A percentile compares a stretch with the other conserved stretches of the same genome.
These are phyloP conservation scores for Penstemon eatonii DNA, from an alignment of 257 asterid genomes.

Conservation along the genomic window DNA sequence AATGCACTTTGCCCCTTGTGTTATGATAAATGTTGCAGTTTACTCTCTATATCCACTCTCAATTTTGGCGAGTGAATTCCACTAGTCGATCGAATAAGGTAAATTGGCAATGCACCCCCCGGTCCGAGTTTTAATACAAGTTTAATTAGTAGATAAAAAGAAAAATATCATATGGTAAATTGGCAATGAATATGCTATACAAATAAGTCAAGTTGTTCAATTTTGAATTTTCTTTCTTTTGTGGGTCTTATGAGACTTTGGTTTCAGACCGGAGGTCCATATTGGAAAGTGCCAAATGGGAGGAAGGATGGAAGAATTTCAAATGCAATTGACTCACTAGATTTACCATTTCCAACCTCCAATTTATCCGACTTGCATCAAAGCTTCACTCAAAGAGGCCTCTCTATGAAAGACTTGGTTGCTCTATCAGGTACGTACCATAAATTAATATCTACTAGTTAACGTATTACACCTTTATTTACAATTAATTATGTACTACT, in stretches of 20 bases:
- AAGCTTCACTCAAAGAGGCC: constrained; percentile 84
- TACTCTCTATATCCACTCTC: too few relatives aligned
- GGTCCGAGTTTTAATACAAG: too few relatives aligned
- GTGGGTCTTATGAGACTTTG: neutral
- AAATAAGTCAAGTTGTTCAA: neutral
- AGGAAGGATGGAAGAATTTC: constrained; percentile 77
- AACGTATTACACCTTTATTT: neutral
- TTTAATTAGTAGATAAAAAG: too few relatives aligned
- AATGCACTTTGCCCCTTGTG: too few relatives aligned
- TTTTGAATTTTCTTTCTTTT: neutral
- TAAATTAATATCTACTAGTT: neutral
- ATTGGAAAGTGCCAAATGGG: constrained; percentile 81
- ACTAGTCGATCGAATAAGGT: too few relatives aligned
- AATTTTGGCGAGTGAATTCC: too few relatives aligned
- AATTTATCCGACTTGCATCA: constrained; percentile 69
- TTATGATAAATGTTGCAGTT: too few relatives aligned
- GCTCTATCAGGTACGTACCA: constrained; percentile 60
- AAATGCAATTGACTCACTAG: constrained; percentile 54
- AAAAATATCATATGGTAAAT: too few relatives aligned
- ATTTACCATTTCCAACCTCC: constrained; percentile 76
- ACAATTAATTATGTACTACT: neutral
- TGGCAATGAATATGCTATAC: too few relatives aligned
- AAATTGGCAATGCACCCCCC: too few relatives aligned
- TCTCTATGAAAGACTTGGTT: constrained; percentile 62
- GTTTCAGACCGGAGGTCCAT: constrained; percentile 77